phyloP scores from a whole-genome alignment of 257 asterid species.

The Buddleja alternifolia region DNA sequence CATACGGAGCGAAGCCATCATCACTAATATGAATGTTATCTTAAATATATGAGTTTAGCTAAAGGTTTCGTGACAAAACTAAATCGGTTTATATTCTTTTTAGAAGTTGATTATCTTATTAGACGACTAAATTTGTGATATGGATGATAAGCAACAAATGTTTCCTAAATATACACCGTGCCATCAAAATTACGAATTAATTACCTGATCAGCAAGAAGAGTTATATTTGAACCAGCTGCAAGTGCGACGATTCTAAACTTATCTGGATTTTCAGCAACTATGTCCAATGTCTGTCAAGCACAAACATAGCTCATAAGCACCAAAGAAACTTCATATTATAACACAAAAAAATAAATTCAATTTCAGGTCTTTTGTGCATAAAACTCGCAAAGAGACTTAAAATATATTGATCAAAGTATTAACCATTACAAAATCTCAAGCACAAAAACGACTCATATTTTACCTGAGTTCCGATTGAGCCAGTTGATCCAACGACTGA shows the following conservation, averaged over 20 bases:
- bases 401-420: not conserved
- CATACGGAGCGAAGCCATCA: too few relatives aligned
- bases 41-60: too few relatives aligned
- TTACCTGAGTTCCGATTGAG: conserved; percentile 97
- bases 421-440: conserved; percentile 4
- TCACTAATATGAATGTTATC: too few relatives aligned
- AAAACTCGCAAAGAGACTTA: conserved; percentile 4
- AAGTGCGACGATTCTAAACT: conserved; percentile 87
- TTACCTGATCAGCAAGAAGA: conserved; percentile 98
- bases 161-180: not conserved
- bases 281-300: conserved; percentile 82
- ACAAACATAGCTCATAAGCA: conserved; percentile 31
- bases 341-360: not conserved
- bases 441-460: not conserved
- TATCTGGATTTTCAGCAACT: conserved; percentile 94
- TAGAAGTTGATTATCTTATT: too few relatives aligned
- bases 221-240: conserved; percentile 99
- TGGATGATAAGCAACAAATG: conserved; percentile 7
- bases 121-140: not conserved
- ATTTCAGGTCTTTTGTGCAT: not conserved
- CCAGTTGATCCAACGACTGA: conserved; percentile 97
- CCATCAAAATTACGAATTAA: conserved; percentile 16
- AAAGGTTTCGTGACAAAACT: too few relatives aligned
- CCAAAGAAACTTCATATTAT: conserved; percentile 4
- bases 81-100: too few relatives aligned